Evolutionary conservation across 2,329 filamentous ascomycete species (phyloP).

Genomic region (Colletotrichum abscissum): DNA sequence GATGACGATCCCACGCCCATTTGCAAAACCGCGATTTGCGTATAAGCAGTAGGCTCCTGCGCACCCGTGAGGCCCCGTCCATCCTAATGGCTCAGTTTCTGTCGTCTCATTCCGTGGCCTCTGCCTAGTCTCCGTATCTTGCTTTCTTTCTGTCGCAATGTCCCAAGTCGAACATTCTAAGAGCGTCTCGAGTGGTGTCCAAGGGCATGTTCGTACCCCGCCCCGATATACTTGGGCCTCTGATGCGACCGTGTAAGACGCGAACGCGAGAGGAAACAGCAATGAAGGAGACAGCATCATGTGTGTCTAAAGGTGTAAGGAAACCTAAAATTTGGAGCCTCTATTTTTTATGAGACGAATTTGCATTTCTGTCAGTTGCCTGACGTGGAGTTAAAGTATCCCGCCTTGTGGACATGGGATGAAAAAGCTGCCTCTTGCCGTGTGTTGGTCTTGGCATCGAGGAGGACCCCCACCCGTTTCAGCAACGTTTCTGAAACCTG

Average conservation of each 20-base stretch:
- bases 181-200: slow-evolving; percentile 15
- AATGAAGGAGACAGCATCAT: slow-evolving; percentile 5
- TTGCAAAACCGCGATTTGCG: slow-evolving; percentile 47
- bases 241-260: slow-evolving; percentile 9
- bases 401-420: neutral
- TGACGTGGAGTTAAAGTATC: slow-evolving; percentile 5
- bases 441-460: slow-evolving; percentile 8
- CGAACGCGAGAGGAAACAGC: neutral
- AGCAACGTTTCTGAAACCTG: slow-evolving; percentile 26
- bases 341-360: neutral
- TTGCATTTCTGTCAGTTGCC: neutral
- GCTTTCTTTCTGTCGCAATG: neutral
- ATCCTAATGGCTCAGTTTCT: neutral
- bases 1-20: slow-evolving; percentile 51
- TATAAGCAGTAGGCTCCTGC: slow-evolving; percentile 46
- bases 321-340: neutral
- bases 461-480: slow-evolving; percentile 26
- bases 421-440: neutral
- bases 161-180: slow-evolving; percentile 19
- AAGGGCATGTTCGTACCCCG: slow-evolving; percentile 6
- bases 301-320: neutral
- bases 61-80: slow-evolving; percentile 32
- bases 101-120: neutral
- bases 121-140: neutral
- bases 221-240: slow-evolving; percentile 5